Conservation (phyloP, 1,139 yeast genomes). For the Zygosaccharomyces sapae region DNA sequence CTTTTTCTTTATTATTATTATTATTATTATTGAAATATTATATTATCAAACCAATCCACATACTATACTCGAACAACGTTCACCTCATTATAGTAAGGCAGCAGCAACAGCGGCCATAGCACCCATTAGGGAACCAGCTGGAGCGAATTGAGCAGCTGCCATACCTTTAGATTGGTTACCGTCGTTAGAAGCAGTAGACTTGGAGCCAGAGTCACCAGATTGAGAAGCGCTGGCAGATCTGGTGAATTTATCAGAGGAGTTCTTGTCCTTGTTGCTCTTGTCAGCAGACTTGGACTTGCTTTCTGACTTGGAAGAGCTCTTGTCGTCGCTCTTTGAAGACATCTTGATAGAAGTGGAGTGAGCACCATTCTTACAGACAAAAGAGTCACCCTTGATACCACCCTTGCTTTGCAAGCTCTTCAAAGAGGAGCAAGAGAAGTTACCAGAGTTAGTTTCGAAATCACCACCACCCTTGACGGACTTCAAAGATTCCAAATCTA, state of each 20-base stretch:
- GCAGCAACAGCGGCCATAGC: conserved; percentile 60
- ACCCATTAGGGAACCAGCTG: conserved; percentile 52
- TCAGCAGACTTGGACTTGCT: too few relatives aligned
- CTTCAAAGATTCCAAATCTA: conserved; percentile 65
- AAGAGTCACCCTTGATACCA: conserved; percentile 84
- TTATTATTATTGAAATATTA: neutral
- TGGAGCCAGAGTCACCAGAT: conserved; percentile 21
- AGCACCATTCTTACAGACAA: conserved; percentile 72
- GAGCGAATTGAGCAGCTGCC: conserved; percentile 39
- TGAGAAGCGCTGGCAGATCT: conserved; percentile 17
- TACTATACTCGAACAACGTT: neutral
- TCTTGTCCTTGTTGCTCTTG: too few relatives aligned
- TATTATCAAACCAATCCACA: neutral
- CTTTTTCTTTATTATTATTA: neutral
- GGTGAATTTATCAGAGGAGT: conserved; percentile 13
- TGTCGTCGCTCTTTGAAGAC: conserved; percentile 27
- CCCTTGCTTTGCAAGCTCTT: conserved; percentile 63
- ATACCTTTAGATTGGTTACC: conserved; percentile 29
- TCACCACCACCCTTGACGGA: conserved; percentile 90
- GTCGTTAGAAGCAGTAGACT: conserved; percentile 17
- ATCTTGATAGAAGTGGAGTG: conserved; percentile 50
- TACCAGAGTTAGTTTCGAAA: conserved; percentile 66
- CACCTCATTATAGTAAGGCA: conserved; percentile 52
- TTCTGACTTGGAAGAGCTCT: conserved; percentile 34
- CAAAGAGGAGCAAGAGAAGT: conserved; percentile 77